Base-by-base conservation (phyloP, 169 alveolate genomes). In the Cryptosporidium xiaoi region DNA sequence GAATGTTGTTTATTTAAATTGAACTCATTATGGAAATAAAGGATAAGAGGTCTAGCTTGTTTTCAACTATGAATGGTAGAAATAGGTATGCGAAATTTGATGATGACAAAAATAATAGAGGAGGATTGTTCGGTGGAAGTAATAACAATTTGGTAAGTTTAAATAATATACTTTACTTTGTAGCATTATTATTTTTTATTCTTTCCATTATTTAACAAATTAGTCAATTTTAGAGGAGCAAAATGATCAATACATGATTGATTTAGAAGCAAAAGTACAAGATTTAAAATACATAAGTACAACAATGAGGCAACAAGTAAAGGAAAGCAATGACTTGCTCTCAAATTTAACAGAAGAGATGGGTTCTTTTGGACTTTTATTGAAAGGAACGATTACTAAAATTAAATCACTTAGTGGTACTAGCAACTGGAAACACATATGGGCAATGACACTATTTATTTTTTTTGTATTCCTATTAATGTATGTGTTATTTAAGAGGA, bases 231-330 rank as follows among this genome's bases (percentile, higher is more conserved):
- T 77, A 60, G 85, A 77, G 12, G 85, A 77, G 31, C 85, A 77
- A 20, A 77, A 77, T 77, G 85, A 77, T 18, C 85, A 77, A 44
- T 77, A 77, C 16, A 77, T 77, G 85, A 77, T 77, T 0, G 85
- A 77, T 64, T 62, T 77, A 5, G 85, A 77, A 16, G 85, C 85
- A 10, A 77, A 77, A 62, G 71, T 77, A 16, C 71, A 56, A 27
- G 85, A 77, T 46, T 62, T 77, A 51, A 77, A 77, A 20, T 46
- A 62, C 34, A 77, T 69, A 16, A 69, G 83, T 34, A 69, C 31
- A 31, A 6, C 83, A 31, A 69, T 69, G 83, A 69, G 83, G 12
- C 83, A 69, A 56, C 83, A 69, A 69, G 66, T 69, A 33, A 69
- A 69, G 18, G 83, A 69, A 69, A 69, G 83, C 44, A 69, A 69